phyloP scores from a whole-genome alignment of 1,284 basidiomycete genomes.

The Sanghuangporus baumii region DNA sequence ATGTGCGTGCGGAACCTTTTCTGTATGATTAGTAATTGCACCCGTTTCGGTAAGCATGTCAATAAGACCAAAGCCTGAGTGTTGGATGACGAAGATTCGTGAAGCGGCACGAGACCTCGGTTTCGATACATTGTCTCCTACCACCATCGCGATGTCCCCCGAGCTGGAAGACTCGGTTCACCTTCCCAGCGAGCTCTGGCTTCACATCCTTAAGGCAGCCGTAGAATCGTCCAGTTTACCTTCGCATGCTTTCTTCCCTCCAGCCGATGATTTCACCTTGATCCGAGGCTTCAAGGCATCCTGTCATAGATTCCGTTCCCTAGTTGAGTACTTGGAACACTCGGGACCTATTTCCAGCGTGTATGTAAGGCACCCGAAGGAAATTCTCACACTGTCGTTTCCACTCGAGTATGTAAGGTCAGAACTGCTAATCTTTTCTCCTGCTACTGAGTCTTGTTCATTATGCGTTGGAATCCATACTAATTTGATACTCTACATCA shows the following conservation, averaged over 20 bases:
- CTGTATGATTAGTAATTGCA: not conserved
- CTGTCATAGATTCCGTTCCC: not conserved
- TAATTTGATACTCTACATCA: not conserved
- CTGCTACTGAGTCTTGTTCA: not conserved
- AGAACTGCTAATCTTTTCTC: too few species aligned
- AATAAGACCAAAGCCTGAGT: not conserved
- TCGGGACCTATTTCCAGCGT: not conserved
- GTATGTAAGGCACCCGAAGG: not conserved
- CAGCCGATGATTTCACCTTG: not conserved
- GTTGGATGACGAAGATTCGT: not conserved
- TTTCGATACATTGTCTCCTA: not conserved
- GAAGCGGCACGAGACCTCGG: not conserved
- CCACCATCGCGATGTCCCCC: not conserved
- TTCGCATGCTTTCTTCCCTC: slow-evolving; percentile 5
- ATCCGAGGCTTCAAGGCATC: slow-evolving; percentile 3
- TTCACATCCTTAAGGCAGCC: not conserved
- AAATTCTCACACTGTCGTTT: not conserved
- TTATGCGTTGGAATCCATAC: not conserved
- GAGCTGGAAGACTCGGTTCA: not conserved
- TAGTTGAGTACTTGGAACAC: not conserved
- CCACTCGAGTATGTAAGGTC: not conserved
- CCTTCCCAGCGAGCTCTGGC: slow-evolving; percentile 7
- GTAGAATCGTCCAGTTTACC: not conserved
- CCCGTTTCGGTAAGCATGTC: not conserved
- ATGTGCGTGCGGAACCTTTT: not conserved